phyloP scores from a whole-genome alignment of 1,284 basidiomycete species.

The Sanghuangporus weigelae region DNA sequence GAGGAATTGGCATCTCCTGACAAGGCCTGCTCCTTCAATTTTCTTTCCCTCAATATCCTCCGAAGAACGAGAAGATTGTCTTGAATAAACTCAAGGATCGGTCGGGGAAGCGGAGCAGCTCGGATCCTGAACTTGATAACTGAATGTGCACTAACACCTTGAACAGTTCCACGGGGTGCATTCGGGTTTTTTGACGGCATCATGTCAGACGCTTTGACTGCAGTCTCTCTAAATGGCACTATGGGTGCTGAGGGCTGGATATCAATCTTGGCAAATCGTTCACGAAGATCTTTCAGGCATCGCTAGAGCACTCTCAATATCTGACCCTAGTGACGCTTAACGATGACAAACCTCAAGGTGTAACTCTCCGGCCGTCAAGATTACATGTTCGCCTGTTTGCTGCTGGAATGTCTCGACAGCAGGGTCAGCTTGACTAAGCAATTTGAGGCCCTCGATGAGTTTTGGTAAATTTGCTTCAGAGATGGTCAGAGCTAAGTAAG shows the following conservation, averaged over 20 bases:
- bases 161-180: conserved; percentile 75
- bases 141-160: conserved; percentile 63
- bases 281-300: conserved; percentile 91
- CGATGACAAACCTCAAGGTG: conserved; percentile 76
- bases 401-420: conserved; percentile 98
- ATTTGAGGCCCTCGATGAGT: conserved; percentile 80
- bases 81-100: conserved; percentile 69
- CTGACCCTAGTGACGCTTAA: neutral
- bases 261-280: conserved; percentile 90
- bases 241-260: conserved; percentile 95
- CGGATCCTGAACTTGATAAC: conserved; percentile 83
- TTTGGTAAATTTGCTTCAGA: conserved; percentile 82
- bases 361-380: conserved; percentile 93
- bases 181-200: conserved; percentile 73
- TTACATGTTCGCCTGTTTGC: conserved; percentile 96
- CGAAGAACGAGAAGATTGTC: conserved; percentile 63
- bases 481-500: neutral
- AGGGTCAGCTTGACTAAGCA: conserved; percentile 94
- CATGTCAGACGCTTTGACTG: conserved; percentile 84
- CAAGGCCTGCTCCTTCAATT: conserved; percentile 27
- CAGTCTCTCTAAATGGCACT: conserved; percentile 97
- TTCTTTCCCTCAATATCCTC: conserved; percentile 46
- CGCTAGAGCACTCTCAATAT: conserved; percentile 44
- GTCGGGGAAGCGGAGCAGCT: conserved; percentile 71
- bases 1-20: conserved; percentile 20